Percentiles rank a stretch among this genome's conserved stretches.
Conservation (phyloP, 2,329 filamentous ascomycete genomes). For the Thermochaetoides dissita region DNA sequence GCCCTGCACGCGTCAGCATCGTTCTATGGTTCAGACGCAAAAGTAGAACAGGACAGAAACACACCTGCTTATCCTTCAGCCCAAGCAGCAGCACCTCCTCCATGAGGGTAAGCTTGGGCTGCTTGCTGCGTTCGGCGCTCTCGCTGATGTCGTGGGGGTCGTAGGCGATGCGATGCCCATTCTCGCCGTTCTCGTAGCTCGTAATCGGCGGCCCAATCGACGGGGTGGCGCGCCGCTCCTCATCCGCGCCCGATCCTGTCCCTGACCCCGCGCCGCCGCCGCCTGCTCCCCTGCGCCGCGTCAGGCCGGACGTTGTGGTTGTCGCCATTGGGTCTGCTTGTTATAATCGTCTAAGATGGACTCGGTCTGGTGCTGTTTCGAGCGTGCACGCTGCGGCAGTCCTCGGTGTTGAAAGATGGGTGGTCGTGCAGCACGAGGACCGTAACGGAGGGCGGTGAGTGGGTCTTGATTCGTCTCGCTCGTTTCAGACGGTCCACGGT, state of each 20-base stretch:
- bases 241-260: conserved; percentile 43
- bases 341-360: no score
- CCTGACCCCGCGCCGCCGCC: conserved; percentile 38
- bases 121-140: conserved; percentile 88
- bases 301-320: conserved; percentile 40
- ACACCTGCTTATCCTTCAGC: conserved; percentile 94
- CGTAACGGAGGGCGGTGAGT: no score
- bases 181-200: conserved; percentile 81
- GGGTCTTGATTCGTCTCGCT: no score
- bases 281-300: conserved; percentile 57
- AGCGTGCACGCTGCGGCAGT: no score
- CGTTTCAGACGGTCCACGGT: no score
- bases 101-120: conserved; percentile 97
- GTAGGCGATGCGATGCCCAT: conserved; percentile 97
- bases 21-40: no score
- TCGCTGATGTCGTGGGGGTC: conserved; percentile 96
- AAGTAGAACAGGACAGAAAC: background rate
- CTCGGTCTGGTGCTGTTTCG: no score
- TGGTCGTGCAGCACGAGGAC: no score
- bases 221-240: conserved; percentile 22
- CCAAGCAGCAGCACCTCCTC: conserved; percentile 93
- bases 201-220: conserved; percentile 29
- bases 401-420: no score
- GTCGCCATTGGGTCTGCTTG: conserved; percentile 12
- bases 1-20: conserved; percentile 40